These are phyloP conservation scores for Talaromyces ruber DNA, from an alignment of 495 filamentous ascomycete genomes.

Conservation along the genomic window DNA sequence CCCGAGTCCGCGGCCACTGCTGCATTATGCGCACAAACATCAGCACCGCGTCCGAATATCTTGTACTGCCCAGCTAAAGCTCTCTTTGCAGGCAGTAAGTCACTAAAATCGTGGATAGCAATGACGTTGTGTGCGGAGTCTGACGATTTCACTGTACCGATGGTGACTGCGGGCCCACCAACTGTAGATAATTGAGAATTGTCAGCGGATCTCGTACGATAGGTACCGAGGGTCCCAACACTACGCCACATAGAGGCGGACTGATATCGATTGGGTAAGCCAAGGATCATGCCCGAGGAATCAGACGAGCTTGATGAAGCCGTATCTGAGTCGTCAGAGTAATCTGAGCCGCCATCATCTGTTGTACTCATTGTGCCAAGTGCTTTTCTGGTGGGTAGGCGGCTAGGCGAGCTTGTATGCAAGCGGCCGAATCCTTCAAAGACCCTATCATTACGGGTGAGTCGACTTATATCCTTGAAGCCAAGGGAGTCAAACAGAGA, in stretches of 20 bases:
- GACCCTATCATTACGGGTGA: slow-evolving; percentile 53
- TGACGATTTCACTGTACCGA: slow-evolving; percentile 21
- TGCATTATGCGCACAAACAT: slow-evolving; percentile 78
- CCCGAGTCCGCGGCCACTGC: slow-evolving; percentile 66
- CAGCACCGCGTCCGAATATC: slow-evolving; percentile 71
- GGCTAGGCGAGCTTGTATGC: slow-evolving; percentile 42
- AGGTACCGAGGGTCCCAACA: slow-evolving; percentile 33
- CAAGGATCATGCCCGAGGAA: slow-evolving; percentile 48
- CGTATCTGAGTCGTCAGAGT: slow-evolving; percentile 58
- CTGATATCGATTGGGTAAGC: slow-evolving; percentile 38
- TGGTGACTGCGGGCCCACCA: slow-evolving; percentile 13
- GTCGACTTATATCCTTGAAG: slow-evolving; percentile 51
- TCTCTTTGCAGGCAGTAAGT: slow-evolving; percentile 66
- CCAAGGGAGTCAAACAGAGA: slow-evolving; percentile 54
- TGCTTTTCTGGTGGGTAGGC: slow-evolving; percentile 18
- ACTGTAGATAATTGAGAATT: slow-evolving; percentile 49
- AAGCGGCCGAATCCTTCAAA: slow-evolving; percentile 90
- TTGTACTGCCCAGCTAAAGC: slow-evolving; percentile 68
- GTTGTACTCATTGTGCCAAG: slow-evolving; percentile 35
- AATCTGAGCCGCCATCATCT: slow-evolving; percentile 43
- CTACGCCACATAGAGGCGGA: slow-evolving; percentile 47
- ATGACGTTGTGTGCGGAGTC: slow-evolving; percentile 46
- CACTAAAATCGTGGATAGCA: slow-evolving; percentile 59
- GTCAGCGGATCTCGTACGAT: slow-evolving; percentile 40
- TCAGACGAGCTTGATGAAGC: slow-evolving; percentile 66